Base-by-base conservation (phyloP, 352 stramenopile species). In the Globisporangium paroecandrum region DNA sequence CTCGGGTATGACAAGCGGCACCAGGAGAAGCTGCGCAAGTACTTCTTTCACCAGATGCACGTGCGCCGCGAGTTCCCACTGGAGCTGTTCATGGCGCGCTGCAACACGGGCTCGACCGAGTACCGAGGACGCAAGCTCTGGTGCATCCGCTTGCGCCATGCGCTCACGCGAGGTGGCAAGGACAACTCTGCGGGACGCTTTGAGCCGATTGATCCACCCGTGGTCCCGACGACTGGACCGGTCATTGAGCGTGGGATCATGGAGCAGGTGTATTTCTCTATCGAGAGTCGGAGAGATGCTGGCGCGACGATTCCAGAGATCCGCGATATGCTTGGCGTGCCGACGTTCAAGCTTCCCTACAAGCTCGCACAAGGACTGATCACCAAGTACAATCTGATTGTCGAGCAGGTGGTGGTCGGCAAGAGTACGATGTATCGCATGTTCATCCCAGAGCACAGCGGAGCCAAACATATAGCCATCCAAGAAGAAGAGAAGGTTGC, bases 381-480 rank as follows among this genome's bases (percentile, higher is more conserved):
- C 46, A 80, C 80, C 64, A 89, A 89, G 68, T 94, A 94, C 72
- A 90, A 83, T 54, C 74, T 94, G 51, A 81, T 72, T 1, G 87
- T 94, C 22, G 83, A 90, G 56, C 82, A 91, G 70, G 84, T 94
- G 34, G 83, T 92, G 12, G 53, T 91, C 38, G 85, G 85, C 3
- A 92, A 93, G 59, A 92, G 75, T 56, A 92, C 87, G 7, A 90
- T 93, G 82, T 94, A 94, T 77, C 86, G 86, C 15, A 86, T 94
- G 81, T 93, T 89, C 70, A 78, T 82, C 59, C 78, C 86, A 1
- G 74, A 18, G 43, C 2, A 51, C 10, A 51, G 4, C 4, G 2
- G 68, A 24, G 47, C 18, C 10, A 29, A 43, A 8, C 9, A 12
- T 32, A 22, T 7, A 8, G 8, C 24, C 5, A 25, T 22, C 15